These are phyloP conservation scores for Pseudogymnoascus sp. DNA, from an alignment of 2,329 filamentous ascomycete species.

Conservation along the genomic window DNA sequence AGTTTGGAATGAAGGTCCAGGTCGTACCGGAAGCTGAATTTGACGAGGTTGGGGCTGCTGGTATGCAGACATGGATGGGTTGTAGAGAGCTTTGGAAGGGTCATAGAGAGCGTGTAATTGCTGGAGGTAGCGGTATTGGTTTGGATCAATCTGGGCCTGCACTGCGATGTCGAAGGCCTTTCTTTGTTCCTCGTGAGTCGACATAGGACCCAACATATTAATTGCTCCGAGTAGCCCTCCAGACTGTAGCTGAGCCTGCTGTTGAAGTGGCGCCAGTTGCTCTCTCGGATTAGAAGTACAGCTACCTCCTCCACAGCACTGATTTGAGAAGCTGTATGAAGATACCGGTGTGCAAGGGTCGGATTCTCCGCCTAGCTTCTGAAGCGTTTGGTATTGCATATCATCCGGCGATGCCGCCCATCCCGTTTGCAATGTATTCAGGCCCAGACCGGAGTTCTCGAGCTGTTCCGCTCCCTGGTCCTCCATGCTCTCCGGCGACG, in stretches of 20 bases:
- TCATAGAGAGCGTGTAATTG: background rate
- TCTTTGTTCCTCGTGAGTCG: background rate
- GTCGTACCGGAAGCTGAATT: background rate
- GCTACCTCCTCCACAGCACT: background rate
- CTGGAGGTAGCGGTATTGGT: constrained; percentile 1
- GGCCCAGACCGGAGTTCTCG: background rate
- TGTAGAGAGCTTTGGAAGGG: background rate
- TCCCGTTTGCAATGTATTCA: background rate
- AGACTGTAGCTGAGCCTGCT: background rate
- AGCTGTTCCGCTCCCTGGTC: background rate
- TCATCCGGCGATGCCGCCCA: background rate
- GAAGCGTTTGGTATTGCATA: background rate
- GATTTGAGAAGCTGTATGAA: background rate
- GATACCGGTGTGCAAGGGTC: background rate
- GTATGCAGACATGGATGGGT: background rate
- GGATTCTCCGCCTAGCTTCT: background rate
- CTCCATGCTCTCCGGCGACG: background rate
- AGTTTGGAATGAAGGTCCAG: background rate
- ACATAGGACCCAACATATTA: background rate
- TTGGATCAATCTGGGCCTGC: background rate
- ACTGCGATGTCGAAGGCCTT: background rate
- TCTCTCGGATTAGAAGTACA: background rate
- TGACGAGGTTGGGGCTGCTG: background rate
- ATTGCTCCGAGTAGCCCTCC: background rate
- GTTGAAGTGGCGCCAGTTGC: background rate